A percentile compares a stretch with the other conserved stretches of the same genome.
phyloP scores from a whole-genome alignment of 352 stramenopile genomes.

The Globisporangium solare region DNA sequence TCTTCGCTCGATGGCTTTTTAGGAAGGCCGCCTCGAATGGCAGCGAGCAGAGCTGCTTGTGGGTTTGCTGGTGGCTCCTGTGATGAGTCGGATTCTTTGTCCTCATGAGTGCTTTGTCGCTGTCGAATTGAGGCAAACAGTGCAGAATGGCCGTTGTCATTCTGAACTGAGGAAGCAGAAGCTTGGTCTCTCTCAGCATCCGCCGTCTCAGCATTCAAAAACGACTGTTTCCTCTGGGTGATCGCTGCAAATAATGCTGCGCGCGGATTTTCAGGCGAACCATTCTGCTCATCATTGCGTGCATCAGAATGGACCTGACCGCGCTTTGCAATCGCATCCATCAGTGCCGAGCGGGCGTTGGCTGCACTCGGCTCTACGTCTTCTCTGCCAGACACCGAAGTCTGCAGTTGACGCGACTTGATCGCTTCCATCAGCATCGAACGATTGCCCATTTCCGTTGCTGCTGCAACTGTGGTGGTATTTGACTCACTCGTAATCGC shows the following conservation, averaged over 20 bases:
- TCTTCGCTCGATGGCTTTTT: slow-evolving; percentile 1
- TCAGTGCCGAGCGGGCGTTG: slow-evolving; percentile 10
- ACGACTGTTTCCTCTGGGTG: slow-evolving; percentile 3
- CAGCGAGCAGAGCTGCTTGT: slow-evolving; percentile 26
- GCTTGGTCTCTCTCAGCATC: background rate
- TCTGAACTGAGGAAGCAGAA: too few species aligned
- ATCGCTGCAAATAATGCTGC: slow-evolving; percentile 17
- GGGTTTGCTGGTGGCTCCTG: background rate
- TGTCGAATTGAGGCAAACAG: slow-evolving; percentile 4
- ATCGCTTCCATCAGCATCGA: slow-evolving; percentile 5
- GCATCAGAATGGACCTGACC: background rate
- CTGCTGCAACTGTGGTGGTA: too few species aligned
- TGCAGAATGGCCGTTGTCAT: background rate
- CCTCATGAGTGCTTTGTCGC: background rate
- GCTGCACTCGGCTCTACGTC: background rate
- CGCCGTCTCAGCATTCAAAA: too few species aligned
- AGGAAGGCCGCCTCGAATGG: slow-evolving; percentile 19
- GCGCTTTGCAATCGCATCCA: slow-evolving; percentile 4
- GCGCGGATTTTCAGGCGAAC: slow-evolving; percentile 5
- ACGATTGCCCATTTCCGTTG: background rate
- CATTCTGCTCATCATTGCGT: background rate
- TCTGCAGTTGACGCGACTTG: background rate
- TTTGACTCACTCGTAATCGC: background rate
- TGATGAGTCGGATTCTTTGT: too few species aligned
- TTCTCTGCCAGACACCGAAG: background rate